Evolutionary conservation across 768 basidiomycete species (phyloP), one percentile per base, ranked within the genome.

Genomic region (Xerocomellus dryophilus): DNA sequence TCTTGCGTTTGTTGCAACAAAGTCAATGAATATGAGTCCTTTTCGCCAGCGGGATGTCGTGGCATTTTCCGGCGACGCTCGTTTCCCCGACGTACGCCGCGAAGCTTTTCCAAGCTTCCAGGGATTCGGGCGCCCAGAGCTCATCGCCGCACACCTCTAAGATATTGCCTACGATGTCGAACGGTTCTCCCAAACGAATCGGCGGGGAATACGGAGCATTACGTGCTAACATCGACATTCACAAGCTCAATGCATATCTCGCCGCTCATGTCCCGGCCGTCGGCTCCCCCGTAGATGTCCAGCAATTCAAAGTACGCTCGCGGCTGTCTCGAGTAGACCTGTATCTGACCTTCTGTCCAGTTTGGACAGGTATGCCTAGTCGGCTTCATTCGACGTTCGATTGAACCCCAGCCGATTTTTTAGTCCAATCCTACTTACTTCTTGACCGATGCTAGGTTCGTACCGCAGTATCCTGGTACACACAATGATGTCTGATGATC

Each of bases 371-470:
- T 92, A 70, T 64, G 76, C 53, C 46, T 17, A 29, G 40, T 46
- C 15, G 20, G 20, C 50, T 44, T 18, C 34, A n/a, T 20, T 25
- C 32, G 35, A 48, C 38, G 23, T 49, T 43, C 31, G 18, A 43
- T 15, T 51, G 40, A 60, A 52, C 23, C n/a, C 46, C 25, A 29
- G n/a, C 34, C 43, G 29, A 39, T 4, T 12, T 41, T 47, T 5
- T 68, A 94, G 90, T 93, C 93, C 8, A 99, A 99, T 66, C 96
- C 96, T 0, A 98, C 96, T 0, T 99, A 98, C 70, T 90, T 98
- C 73, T 71, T 99, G 45, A 90, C 83, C 6, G 91, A 92, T 72
- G 77, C 81, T 17, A 80, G 73, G 88, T 88, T 71, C 27, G 82
- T 72, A 17, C 45, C 27, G 18, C 27, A 23, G 38, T 46, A 21